phyloP scores from a whole-genome alignment of 371 early-diverging fungal species.

The Mortierella sp. region DNA sequence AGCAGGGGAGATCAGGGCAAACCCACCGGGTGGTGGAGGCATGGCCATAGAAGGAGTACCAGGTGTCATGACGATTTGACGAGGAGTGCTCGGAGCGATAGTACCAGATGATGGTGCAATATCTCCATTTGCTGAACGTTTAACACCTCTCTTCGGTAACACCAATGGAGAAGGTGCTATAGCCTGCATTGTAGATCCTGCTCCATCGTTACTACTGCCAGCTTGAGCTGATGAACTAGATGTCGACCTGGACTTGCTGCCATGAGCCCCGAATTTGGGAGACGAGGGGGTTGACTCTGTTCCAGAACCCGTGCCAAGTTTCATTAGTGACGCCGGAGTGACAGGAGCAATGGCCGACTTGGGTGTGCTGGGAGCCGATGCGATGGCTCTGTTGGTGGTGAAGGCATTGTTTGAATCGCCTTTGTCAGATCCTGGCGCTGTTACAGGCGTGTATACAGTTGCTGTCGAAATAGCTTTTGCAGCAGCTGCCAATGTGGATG shows the following conservation, averaged over 20 bases:
- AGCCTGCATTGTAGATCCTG: background rate
- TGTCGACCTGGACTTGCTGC: conserved; percentile 7
- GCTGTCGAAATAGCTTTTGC: conserved; percentile 2
- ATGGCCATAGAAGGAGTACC: conserved; percentile 26
- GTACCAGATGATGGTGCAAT: conserved; percentile 18
- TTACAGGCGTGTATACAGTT: background rate
- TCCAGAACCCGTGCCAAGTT: conserved; percentile 59
- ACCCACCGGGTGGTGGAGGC: conserved; percentile 48
- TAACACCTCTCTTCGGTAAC: conserved; percentile 34
- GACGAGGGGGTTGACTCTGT: conserved; percentile 45
- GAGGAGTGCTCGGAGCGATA: conserved; percentile 37
- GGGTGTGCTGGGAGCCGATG: conserved; percentile 15
- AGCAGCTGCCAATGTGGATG: conserved; percentile 20
- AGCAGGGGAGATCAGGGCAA: conserved; percentile 46
- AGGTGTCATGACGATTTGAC: conserved; percentile 22
- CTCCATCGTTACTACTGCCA: background rate
- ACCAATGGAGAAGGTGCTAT: conserved; percentile 1
- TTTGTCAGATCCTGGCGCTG: conserved; percentile 3
- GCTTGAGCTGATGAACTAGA: background rate
- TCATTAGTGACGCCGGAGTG: conserved; percentile 77
- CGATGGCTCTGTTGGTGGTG: background rate
- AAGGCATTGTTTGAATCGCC: background rate
- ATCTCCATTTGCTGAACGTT: conserved; percentile 39
- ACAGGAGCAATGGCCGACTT: conserved; percentile 66
- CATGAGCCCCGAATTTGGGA: conserved; percentile 41